phyloP scores from a whole-genome alignment of 352 stramenopile species.

The Thraustochytrium sp. region DNA sequence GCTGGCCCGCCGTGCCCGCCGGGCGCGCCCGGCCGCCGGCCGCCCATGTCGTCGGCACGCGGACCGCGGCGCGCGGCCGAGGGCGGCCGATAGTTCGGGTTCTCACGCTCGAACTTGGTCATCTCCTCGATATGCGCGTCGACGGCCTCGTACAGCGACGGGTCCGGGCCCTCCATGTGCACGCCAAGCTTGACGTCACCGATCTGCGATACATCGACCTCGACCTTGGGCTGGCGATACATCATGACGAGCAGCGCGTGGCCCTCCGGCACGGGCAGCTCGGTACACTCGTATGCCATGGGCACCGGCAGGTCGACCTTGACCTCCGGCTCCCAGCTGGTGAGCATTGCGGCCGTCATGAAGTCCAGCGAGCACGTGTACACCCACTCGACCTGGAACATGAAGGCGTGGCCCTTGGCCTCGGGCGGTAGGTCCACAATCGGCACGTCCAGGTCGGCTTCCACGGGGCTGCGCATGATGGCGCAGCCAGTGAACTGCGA shows the following conservation, averaged over 20 bases:
- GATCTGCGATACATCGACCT: not conserved
- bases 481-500: conserved; percentile 30
- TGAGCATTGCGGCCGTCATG: not conserved
- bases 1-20: not conserved
- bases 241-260: conserved; percentile 41
- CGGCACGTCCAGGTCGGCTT: not conserved
- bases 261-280: not conserved
- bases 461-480: conserved; percentile 1
- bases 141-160: not conserved
- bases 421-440: conserved; percentile 15
- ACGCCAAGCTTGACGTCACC: conserved; percentile 16
- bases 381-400: conserved; percentile 26
- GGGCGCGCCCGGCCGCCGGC: not conserved
- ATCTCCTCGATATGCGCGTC: conserved; percentile 31
- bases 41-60: not conserved
- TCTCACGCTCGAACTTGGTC: not conserved
- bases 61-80: not conserved
- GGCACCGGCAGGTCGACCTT: not conserved
- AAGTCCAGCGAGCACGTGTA: conserved; percentile 32
- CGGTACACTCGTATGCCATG: conserved; percentile 34
- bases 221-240: not conserved
- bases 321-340: not conserved
- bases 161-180: conserved; percentile 35
- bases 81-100: not conserved
- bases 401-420: not conserved